Percentiles rank a stretch among this genome's conserved stretches.
These are phyloP conservation scores for Otatea glauca DNA, from an alignment of 176 grass and related monocot genomes.

Conservation along the genomic window DNA sequence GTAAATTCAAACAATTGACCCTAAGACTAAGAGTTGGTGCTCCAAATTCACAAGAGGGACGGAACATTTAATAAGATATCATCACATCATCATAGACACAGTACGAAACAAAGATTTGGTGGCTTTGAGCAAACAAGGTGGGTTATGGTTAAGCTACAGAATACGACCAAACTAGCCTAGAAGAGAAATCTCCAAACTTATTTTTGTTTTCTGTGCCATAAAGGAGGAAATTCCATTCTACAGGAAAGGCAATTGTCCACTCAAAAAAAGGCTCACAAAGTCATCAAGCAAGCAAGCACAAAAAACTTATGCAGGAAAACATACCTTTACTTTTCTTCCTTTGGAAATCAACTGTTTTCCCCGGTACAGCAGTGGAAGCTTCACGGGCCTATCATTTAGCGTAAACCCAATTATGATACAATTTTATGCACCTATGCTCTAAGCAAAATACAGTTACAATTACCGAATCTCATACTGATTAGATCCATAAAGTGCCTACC, in stretches of 20 bases:
- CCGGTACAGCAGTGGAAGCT: conserved; percentile 66
- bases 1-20: conserved; percentile 3
- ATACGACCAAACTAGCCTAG: conserved; percentile 20
- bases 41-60: background rate
- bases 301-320: background rate
- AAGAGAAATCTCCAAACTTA: conserved; percentile 17
- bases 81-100: background rate
- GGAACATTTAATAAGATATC: conserved; percentile 10
- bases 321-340: conserved; percentile 95
- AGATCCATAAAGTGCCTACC: conserved; percentile 55
- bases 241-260: conserved; percentile 11
- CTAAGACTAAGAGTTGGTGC: background rate
- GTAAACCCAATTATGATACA: conserved; percentile 39
- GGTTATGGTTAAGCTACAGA: background rate
- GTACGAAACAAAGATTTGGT: conserved; percentile 34
- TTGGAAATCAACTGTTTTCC: conserved; percentile 97
- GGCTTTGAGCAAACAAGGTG: conserved; percentile 22
- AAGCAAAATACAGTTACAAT: background rate
- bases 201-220: conserved; percentile 26
- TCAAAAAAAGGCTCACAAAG: background rate
- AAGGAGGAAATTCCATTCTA: background rate
- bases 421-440: conserved; percentile 5
- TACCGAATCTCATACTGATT: conserved; percentile 26
- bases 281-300: conserved; percentile 33
- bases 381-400: conserved; percentile 74